A percentile compares a stretch with the other conserved stretches of the same genome.
Conservation (phyloP, 768 basidiomycete species). For the Xerocomus potaroensis region DNA sequence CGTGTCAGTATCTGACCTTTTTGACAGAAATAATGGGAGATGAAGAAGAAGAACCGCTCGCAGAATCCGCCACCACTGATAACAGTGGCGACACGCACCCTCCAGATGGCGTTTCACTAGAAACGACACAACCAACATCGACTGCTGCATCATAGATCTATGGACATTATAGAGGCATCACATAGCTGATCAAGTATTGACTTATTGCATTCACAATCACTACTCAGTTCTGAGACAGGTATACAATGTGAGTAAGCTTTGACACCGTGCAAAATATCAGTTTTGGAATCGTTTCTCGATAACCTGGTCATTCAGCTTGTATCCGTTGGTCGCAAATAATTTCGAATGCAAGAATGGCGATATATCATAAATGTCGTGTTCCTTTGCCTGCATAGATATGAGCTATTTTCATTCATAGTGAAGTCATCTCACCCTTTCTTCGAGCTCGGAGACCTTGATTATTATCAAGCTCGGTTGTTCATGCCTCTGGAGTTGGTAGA, state of each 20-base stretch:
- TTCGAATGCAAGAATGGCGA: slow-evolving; percentile 80
- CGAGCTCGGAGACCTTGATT: slow-evolving; percentile 77
- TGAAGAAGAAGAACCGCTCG: slow-evolving; percentile 46
- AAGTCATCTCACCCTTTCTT: slow-evolving; percentile 64
- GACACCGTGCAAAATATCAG: slow-evolving; percentile 10
- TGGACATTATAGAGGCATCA: slow-evolving; percentile 20
- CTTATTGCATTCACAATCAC: slow-evolving; percentile 30
- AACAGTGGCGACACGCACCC: slow-evolving; percentile 6
- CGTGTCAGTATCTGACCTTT: slow-evolving; percentile 3
- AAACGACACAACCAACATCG: slow-evolving; percentile 7
- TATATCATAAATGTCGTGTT: slow-evolving; percentile 93
- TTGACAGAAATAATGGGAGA: slow-evolving; percentile 63
- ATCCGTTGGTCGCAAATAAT: slow-evolving; percentile 86
- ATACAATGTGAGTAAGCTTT: slow-evolving; percentile 8
- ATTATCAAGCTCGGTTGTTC: slow-evolving; percentile 74
- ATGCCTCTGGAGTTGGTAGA: slow-evolving; percentile 72
- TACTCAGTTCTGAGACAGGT: slow-evolving; percentile 22
- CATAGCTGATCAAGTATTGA: slow-evolving; percentile 16
- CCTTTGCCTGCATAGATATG: slow-evolving; percentile 66
- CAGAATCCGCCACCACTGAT: slow-evolving; percentile 2
- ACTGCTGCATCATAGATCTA: slow-evolving; percentile 17
- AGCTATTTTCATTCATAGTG: slow-evolving; percentile 1
- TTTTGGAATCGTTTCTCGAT: slow-evolving; percentile 74
- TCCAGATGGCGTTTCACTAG: slow-evolving; percentile 3
- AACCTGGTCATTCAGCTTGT: slow-evolving; percentile 57